A percentile compares a stretch with the other conserved stretches of the same genome.
Conservation (phyloP, 495 filamentous ascomycete species). For the Daldinia loculata region DNA sequence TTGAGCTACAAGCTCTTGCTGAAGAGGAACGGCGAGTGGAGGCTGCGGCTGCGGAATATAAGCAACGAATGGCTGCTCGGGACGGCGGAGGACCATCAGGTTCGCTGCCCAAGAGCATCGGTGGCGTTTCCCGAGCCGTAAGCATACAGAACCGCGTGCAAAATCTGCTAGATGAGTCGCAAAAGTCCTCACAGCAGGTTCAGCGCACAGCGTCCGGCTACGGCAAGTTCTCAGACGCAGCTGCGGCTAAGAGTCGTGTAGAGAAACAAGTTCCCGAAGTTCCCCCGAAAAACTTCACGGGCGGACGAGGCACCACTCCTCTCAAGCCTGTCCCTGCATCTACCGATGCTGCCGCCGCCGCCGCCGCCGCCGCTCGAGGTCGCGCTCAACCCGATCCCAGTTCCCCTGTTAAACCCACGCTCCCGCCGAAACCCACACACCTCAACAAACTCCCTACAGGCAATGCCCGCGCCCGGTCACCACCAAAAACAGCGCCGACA, state of each 20-base stretch:
- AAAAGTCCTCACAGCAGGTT: constrained; percentile 61
- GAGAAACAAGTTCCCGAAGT: constrained; percentile 41
- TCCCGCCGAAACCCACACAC: constrained; percentile 59
- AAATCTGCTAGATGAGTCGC: constrained; percentile 81
- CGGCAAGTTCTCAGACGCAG: constrained; percentile 76
- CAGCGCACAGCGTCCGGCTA: constrained; percentile 87
- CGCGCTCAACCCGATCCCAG: constrained; percentile 28
- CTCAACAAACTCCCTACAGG: constrained; percentile 59
- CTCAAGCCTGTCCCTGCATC: constrained; percentile 35
- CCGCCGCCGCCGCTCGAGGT: constrained; percentile 25
- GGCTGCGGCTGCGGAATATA: constrained; percentile 90
- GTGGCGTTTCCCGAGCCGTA: constrained; percentile 70
- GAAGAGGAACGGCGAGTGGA: constrained; percentile 94
- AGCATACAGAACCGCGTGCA: constrained; percentile 93
- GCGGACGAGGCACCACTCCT: constrained; percentile 27
- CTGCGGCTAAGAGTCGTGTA: constrained; percentile 30
- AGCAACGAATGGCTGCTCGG: constrained; percentile 73
- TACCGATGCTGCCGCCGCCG: constrained; percentile 30
- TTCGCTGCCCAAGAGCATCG: constrained; percentile 58
- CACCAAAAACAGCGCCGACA: constrained; percentile 43
- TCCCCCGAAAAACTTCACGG: constrained; percentile 32
- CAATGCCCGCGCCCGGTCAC: constrained; percentile 46
- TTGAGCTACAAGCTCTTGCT: constrained; percentile 83
- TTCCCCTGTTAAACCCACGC: constrained; percentile 39
- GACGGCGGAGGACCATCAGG: constrained; percentile 53